These are phyloP conservation scores for Dothideomycetes sp. DNA, from an alignment of 2,329 filamentous ascomycete species.

Conservation along the genomic window DNA sequence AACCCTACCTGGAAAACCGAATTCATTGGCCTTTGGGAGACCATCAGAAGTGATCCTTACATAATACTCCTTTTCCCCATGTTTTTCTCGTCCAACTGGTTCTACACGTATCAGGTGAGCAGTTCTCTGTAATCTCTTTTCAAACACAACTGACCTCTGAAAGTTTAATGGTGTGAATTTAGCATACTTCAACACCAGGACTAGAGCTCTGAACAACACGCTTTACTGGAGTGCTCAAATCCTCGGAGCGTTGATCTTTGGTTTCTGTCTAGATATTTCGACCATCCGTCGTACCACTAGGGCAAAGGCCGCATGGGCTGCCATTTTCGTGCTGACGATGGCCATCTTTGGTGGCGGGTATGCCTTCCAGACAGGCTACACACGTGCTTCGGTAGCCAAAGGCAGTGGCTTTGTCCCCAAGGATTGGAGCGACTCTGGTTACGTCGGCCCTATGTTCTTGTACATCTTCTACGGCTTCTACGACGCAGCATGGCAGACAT, in stretches of 20 bases:
- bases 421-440: conserved; percentile 62
- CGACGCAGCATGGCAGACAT: conserved; percentile 84
- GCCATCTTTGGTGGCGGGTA: conserved; percentile 76
- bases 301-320: conserved; percentile 54
- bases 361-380: conserved; percentile 60
- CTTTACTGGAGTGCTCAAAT: conserved; percentile 78
- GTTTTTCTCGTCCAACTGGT: conserved; percentile 73
- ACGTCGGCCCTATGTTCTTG: conserved; percentile 72
- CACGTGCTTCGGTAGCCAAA: conserved; percentile 26
- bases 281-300: conserved; percentile 54
- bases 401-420: conserved; percentile 27
- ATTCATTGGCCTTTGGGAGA: conserved; percentile 65
- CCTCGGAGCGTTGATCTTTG: conserved; percentile 63
- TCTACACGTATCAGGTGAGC: conserved; percentile 59
- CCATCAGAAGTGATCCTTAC: conserved; percentile 60
- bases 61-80: conserved; percentile 71
- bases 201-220: conserved; percentile 64
- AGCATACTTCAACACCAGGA: conserved; percentile 63
- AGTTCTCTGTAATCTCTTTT: too few species aligned
- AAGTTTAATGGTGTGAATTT: conserved; percentile 56
- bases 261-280: conserved; percentile 56
- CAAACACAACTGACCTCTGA: neutral
- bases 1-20: conserved; percentile 81
- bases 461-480: conserved; percentile 88
- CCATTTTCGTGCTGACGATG: conserved; percentile 62